Base-by-base conservation (phyloP, 2,329 filamentous ascomycete species). In the Sarocladium kiliense region DNA sequence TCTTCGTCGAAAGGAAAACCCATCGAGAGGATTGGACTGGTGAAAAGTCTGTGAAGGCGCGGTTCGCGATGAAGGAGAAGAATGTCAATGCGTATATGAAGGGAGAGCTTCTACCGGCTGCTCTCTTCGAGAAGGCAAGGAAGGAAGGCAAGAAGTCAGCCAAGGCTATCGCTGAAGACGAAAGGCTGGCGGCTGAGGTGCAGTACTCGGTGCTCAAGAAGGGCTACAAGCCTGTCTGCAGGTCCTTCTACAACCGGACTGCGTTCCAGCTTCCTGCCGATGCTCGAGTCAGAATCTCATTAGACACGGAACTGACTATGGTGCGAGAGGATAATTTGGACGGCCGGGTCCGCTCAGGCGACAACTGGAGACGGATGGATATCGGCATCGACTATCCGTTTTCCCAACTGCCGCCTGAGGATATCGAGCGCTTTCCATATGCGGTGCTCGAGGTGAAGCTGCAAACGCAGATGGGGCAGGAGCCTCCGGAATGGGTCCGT, bases 11-110 rank as follows among this genome's bases (percentile, higher is more conserved):
- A 77, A 85, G 94, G 59, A 99, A 99, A 75, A 99, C 94, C 1
- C 94, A 99, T 75, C 87, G 94, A 37, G 94, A 99, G 71, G 94
- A 99, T 70, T 99, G 94, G 94, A 99, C 94, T 0, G 94, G 94
- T 57, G 94, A 99, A 71, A 96, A 97, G 75, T 97, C 93, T 1
- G 94, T 99, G 74, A 99, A 99, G 76, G 93, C 94, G 42, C 88
- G 94, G 42, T 99, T 99, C 67, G 81, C 89, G 9, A 79, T 94
- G 60, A 97, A 99, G 76, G 94, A 99, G 75, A 99, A 99, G 80
- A 89, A 97, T 59, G 88, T 99, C 66, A 97, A 97, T 66, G 81
- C 90, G 14, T 99, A 92, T 69, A 77, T 99, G 71, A 80, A 80
- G 53, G 94, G 94, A 55, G 85, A 91, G 63, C 80, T 96, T 66